These are phyloP conservation scores for Penicillium concentricum DNA, from an alignment of 2,329 filamentous ascomycete genomes.

Conservation along the genomic window DNA sequence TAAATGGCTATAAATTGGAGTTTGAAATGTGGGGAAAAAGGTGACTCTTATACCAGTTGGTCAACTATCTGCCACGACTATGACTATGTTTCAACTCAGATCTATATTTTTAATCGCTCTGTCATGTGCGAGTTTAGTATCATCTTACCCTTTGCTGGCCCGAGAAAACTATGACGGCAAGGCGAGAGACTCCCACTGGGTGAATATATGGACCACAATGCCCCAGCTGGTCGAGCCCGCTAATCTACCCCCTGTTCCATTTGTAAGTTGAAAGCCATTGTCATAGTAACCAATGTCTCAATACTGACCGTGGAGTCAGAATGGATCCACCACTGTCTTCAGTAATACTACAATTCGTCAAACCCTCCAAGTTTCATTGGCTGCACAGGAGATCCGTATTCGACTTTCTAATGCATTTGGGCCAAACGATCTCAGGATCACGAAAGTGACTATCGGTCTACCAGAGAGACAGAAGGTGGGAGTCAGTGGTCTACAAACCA, in stretches of 20 bases:
- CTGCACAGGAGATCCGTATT: slow-evolving; percentile 57
- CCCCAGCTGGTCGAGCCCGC: slow-evolving; percentile 62
- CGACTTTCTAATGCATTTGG: slow-evolving; percentile 68
- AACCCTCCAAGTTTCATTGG: slow-evolving; percentile 61
- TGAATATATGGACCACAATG: slow-evolving; percentile 65
- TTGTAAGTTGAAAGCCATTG: slow-evolving; percentile 32
- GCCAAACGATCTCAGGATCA: slow-evolving; percentile 58
- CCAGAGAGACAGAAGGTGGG: slow-evolving; percentile 48
- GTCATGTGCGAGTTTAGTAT: background rate
- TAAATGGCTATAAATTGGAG: background rate
- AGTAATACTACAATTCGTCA: slow-evolving; percentile 64
- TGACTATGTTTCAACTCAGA: background rate
- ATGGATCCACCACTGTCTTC: slow-evolving; percentile 55
- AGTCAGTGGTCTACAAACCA: slow-evolving; percentile 51
- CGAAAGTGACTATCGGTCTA: slow-evolving; percentile 57
- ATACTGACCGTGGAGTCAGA: slow-evolving; percentile 39
- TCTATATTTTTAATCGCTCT: background rate
- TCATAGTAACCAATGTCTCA: background rate
- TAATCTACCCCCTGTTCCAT: slow-evolving; percentile 62
- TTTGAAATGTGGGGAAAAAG: background rate
- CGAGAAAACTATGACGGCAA: background rate
- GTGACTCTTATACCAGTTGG: background rate
- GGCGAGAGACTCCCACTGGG: slow-evolving; percentile 48
- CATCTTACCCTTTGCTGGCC: background rate
- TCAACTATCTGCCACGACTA: background rate